Base-by-base conservation (phyloP, 345 rosid species). In the Combretum micranthum region DNA sequence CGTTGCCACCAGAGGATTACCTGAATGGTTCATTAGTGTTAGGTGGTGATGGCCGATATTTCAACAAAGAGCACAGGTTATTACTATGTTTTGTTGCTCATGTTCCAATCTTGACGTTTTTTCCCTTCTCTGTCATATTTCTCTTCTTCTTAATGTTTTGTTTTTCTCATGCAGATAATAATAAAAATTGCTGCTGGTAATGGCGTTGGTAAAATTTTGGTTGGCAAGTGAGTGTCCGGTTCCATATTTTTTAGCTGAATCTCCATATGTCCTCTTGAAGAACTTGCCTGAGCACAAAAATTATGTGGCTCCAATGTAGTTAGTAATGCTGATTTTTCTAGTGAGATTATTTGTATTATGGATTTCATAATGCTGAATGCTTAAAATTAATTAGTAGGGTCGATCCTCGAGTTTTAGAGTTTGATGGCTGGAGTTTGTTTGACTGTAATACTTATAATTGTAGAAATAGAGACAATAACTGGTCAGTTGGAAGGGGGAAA, bases 1-100 rank as follows among this genome's bases (percentile, higher is more conserved):
- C 96, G 45, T 78, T 89, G 79, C 90, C 91, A 0, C 75, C 71
- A 0, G 92, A 85, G 75, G 96, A 93, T 64, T 93, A 83, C 83
- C 79, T 68, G 80, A 73, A 80, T 47, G 94, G 85, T 1, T 52
- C 81, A 12, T 71, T 93, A 77, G 96, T 89, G 16, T 72, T 87
- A 68, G 96, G 99, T 64, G 99, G 99, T 15, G 96, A 93, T 67
- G 97, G 97, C 50, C 89, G 96, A 52, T 93, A 88, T 69, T 88
- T 86, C 60, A 89, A 87, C 73, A 64, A 52, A 54, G 88, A 93
- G 63, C 90, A 8, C 98, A 92, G 97, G 93, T 57, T 46, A 45
- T 56, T 39, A 10, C 22, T 39, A 42, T 42, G 37, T 19, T 37
- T 3, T 44, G 9, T 15, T 14, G n/a, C 14, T 15, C 49, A 6